These are phyloP conservation scores for Globisporangium radiosum DNA, from an alignment of 352 stramenopile genomes.

Conservation along the genomic window DNA sequence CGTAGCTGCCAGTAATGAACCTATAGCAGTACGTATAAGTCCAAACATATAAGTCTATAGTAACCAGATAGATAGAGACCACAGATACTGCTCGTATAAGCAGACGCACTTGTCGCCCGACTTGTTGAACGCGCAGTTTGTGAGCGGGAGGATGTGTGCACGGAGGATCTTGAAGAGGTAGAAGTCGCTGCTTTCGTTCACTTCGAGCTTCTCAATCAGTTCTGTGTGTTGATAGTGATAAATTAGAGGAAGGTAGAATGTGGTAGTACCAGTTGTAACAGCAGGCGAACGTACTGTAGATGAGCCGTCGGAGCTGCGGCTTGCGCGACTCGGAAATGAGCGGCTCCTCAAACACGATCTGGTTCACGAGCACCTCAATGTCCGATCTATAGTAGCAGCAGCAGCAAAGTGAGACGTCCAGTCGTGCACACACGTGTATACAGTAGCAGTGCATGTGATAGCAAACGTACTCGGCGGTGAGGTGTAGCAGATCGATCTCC, in stretches of 20 bases:
- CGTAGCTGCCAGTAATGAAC: constrained; percentile 95
- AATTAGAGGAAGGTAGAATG: not conserved
- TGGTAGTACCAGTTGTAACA: not conserved
- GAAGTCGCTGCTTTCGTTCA: constrained; percentile 93
- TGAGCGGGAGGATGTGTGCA: constrained; percentile 93
- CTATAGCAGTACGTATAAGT: constrained; percentile 15
- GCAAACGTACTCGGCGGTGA: constrained; percentile 84
- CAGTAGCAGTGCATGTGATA: not conserved
- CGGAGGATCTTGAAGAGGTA: constrained; percentile 96
- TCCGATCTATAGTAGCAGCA: constrained; percentile 52
- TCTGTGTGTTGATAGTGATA: constrained; percentile 29
- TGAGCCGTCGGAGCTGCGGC: constrained; percentile 89
- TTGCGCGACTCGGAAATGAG: constrained; percentile 91
- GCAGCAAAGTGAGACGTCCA: not conserved
- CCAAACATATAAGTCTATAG: no score
- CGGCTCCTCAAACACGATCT: constrained; percentile 94
- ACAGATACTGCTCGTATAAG: no score
- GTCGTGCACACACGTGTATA: not conserved
- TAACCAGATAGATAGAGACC: no score
- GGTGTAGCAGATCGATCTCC: constrained; percentile 92
- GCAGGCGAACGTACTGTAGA: constrained; percentile 72
- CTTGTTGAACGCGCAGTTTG: constrained; percentile 97
- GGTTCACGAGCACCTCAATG: constrained; percentile 93
- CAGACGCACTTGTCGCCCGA: constrained; percentile 86
- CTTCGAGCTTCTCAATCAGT: constrained; percentile 93